Percentiles rank a stretch among this genome's conserved stretches.
phyloP scores from a whole-genome alignment of 495 filamentous ascomycete species.

The Aspergillus cavernicola region DNA sequence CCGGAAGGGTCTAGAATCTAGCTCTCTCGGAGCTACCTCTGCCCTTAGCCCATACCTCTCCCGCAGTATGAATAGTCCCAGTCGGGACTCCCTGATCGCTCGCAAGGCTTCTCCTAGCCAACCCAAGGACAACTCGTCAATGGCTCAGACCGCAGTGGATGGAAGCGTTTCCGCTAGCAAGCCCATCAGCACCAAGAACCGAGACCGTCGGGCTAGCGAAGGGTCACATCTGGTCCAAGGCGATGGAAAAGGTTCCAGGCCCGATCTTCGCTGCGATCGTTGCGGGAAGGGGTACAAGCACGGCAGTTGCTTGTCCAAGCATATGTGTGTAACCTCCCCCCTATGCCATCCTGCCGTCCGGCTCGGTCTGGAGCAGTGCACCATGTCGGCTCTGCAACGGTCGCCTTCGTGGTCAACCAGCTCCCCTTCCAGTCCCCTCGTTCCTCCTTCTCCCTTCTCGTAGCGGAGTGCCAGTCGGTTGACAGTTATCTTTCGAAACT shows the following conservation, averaged over 20 bases:
- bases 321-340: slow-evolving; percentile 83
- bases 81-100: slow-evolving; percentile 46
- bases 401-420: slow-evolving; percentile 44
- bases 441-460: slow-evolving; percentile 10
- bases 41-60: slow-evolving; percentile 42
- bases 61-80: slow-evolving; percentile 51
- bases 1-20: slow-evolving; percentile 46
- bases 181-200: slow-evolving; percentile 59
- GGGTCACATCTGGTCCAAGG: slow-evolving; percentile 72
- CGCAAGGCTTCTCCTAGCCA: slow-evolving; percentile 44
- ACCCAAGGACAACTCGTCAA: slow-evolving; percentile 47
- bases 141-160: slow-evolving; percentile 15
- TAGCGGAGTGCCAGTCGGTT: slow-evolving; percentile 27
- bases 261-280: slow-evolving; percentile 92
- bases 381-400: slow-evolving; percentile 45
- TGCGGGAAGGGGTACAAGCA: slow-evolving; percentile 99
- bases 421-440: slow-evolving; percentile 15
- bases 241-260: slow-evolving; percentile 70
- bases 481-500: slow-evolving; percentile 33
- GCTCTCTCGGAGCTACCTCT: slow-evolving; percentile 35
- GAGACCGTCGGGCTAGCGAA: slow-evolving; percentile 80
- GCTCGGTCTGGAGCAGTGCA: slow-evolving; percentile 37
- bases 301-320: slow-evolving; percentile 99
- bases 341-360: slow-evolving; percentile 41
- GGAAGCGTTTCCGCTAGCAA: slow-evolving; percentile 34